Conservation (phyloP, 2,329 filamentous ascomycete species). For the Didymella sp. region DNA sequence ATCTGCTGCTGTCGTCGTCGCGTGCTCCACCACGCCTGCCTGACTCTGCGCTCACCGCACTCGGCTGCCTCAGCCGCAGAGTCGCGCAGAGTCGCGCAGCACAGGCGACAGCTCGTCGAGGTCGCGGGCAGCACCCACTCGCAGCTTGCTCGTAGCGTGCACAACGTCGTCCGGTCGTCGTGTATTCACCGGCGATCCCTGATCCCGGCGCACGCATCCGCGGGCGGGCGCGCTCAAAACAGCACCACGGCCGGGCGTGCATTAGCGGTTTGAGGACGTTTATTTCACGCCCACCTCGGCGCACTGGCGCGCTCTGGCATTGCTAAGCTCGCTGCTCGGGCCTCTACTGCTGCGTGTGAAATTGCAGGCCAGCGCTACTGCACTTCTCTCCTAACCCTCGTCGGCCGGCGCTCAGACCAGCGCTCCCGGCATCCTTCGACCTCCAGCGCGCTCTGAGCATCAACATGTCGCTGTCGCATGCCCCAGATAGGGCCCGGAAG, state of each 20-base stretch:
- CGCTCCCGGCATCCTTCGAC: constrained; percentile 43
- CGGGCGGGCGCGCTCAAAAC: constrained; percentile 37
- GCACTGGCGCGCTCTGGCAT: constrained; percentile 13
- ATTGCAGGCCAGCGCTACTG: constrained; percentile 51
- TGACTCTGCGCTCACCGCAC: constrained; percentile 11
- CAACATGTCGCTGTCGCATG: constrained; percentile 51
- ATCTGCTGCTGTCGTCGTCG: constrained; percentile 23
- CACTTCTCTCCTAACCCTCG: constrained; percentile 41
- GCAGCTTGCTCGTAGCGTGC: constrained; percentile 1
- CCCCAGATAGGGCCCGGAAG: constrained; percentile 51
- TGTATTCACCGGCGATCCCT: constrained; percentile 33
- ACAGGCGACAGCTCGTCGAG: constrained; percentile 4
- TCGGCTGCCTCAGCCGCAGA: constrained; percentile 12
- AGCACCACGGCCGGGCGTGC: constrained; percentile 40
- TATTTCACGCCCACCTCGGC: constrained; percentile 48
- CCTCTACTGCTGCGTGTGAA: constrained; percentile 34
- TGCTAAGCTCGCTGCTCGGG: constrained; percentile 13
- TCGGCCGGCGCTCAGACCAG: constrained; percentile 42
- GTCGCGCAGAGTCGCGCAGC: not conserved
- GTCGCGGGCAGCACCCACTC: not conserved
- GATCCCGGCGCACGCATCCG: constrained; percentile 39
- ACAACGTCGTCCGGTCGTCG: constrained; percentile 20
- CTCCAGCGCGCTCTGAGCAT: constrained; percentile 48
- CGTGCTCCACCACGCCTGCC: constrained; percentile 28
- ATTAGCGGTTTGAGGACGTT: constrained; percentile 49